Evolutionary conservation across 148 eudicot genomes (phyloP), one percentile per base, ranked within the genome.

Genomic region (Fagopyrum esculentum): DNA sequence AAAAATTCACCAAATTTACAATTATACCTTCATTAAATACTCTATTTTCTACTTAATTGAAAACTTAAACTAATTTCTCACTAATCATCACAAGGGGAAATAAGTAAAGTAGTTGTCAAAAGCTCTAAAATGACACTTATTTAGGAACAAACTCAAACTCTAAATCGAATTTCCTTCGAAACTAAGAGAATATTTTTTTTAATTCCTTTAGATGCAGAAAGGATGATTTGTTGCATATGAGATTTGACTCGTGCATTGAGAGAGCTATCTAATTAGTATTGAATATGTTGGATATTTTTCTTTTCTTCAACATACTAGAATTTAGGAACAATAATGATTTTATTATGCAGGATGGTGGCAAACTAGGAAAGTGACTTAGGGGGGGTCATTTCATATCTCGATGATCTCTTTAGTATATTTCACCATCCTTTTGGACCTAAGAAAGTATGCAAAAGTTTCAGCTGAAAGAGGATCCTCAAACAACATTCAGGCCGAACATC

Each of bases 361-460:
- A 89, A 87, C 83, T 90, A 93, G 94, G 93, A 91, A 85, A 84
- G 87, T 84, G 96, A 87, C 72, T 86, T 79, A 89, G 98, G 91
- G 93, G 93, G 95, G 97, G 93, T 89, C 89, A 78, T 91, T 72
- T 90, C 85, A 87, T 87, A 83, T 91, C 91, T 87, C 87, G 92
- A 94, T 72, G 88, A 26, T 60, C 35, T 9, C 66, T 49, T 49
- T 49, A 35, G 40, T 35, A 35, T 35, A 35, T 35, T 35, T 49
- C 52, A 49, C 15, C 52, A 49, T 49, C 52, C 52, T 49, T 49
- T 49, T 9, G 52, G 52, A 49, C 52, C 52, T 49, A 49, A 49
- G 12, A 49, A 49, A 12, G 52, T 49, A 49, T 9, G 61, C n/a
- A 56, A 16, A 56, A 56, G 61, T 56, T 16, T 5, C 61, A 56